A percentile compares a stretch with the other conserved stretches of the same genome.
Evolutionary conservation across 768 basidiomycete species (phyloP).

Genomic region (Lactarius tabidus): DNA sequence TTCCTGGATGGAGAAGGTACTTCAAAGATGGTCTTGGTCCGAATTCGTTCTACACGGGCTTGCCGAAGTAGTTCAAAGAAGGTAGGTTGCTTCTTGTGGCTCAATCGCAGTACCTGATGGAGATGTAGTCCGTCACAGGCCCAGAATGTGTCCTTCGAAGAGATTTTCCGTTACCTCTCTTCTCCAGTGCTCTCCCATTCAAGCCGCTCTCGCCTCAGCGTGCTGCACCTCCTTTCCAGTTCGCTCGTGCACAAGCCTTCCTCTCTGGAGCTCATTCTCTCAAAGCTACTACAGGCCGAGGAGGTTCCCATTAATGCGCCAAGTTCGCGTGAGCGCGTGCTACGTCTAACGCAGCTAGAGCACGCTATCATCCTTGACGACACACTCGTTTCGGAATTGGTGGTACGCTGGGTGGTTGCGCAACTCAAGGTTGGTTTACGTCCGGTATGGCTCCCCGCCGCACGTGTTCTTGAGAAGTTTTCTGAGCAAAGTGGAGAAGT

Average conservation of each 20-base stretch:
- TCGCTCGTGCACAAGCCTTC: slow-evolving; percentile 42
- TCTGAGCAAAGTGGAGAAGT: slow-evolving; percentile 58
- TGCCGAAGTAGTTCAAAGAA: slow-evolving; percentile 43
- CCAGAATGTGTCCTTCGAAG: slow-evolving; percentile 35
- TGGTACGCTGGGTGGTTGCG: slow-evolving; percentile 68
- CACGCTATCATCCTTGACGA: slow-evolving; percentile 56
- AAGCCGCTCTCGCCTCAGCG: slow-evolving; percentile 54
- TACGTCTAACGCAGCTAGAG: slow-evolving; percentile 70
- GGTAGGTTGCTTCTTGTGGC: slow-evolving; percentile 35
- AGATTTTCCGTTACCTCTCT: slow-evolving; percentile 51
- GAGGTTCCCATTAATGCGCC: slow-evolving; percentile 72
- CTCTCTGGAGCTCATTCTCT: slow-evolving; percentile 50
- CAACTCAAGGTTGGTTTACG: slow-evolving; percentile 92
- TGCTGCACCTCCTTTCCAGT: slow-evolving; percentile 61
- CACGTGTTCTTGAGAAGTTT: slow-evolving; percentile 54
- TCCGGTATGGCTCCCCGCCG: slow-evolving; percentile 84
- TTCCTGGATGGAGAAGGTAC: slow-evolving; percentile 44
- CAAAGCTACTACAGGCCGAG: slow-evolving; percentile 74
- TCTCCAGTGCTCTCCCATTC: slow-evolving; percentile 69
- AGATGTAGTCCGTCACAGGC: slow-evolving; percentile 20
- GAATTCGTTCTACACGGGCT: slow-evolving; percentile 53
- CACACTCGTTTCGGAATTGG: slow-evolving; percentile 56
- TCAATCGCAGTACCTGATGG: slow-evolving; percentile 10
- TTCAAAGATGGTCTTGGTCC: slow-evolving; percentile 56
- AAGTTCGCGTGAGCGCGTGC: slow-evolving; percentile 79